These are phyloP conservation scores for Groenewaldozyma tartarivorans DNA, from an alignment of 805 yeast genomes.

Conservation along the genomic window DNA sequence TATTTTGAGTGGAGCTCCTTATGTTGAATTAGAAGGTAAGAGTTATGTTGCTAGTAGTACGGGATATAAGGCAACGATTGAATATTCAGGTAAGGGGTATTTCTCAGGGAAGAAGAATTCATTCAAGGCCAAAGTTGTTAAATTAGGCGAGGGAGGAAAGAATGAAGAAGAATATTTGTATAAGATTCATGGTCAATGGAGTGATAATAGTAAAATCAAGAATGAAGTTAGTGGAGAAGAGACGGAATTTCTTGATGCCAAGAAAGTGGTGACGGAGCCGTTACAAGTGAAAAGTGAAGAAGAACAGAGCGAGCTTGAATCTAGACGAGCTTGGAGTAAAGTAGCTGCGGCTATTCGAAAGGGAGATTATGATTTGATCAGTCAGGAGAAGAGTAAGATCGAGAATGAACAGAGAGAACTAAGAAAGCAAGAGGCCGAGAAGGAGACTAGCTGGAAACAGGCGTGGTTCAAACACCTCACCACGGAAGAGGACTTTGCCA, in stretches of 20 bases:
- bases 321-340: conserved; percentile 79
- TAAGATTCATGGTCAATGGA: conserved; percentile 90
- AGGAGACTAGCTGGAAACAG: conserved; percentile 60
- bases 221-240: conserved; percentile 41
- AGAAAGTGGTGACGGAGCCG: conserved; percentile 38
- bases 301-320: conserved; percentile 71
- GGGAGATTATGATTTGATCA: conserved; percentile 69
- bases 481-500: conserved; percentile 11
- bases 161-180: conserved; percentile 47
- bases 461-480: conserved; percentile 59
- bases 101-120: conserved; percentile 91
- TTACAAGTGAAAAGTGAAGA: conserved; percentile 72
- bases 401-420: conserved; percentile 81
- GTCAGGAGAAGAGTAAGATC: conserved; percentile 61
- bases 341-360: conserved; percentile 80
- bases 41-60: conserved; percentile 74
- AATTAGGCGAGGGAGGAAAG: conserved; percentile 48
- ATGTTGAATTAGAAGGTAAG: conserved; percentile 86
- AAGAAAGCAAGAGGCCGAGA: conserved; percentile 61
- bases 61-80: conserved; percentile 66
- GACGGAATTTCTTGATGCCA: conserved; percentile 26
- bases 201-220: conserved; percentile 57
- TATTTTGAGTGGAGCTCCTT: conserved; percentile 80
- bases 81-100: conserved; percentile 88
- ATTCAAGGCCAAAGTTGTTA: conserved; percentile 61